Evolutionary conservation across 495 filamentous ascomycete genomes (phyloP), one percentile per base, ranked within the genome.

Genomic region (Aspergillus nanangensis): DNA sequence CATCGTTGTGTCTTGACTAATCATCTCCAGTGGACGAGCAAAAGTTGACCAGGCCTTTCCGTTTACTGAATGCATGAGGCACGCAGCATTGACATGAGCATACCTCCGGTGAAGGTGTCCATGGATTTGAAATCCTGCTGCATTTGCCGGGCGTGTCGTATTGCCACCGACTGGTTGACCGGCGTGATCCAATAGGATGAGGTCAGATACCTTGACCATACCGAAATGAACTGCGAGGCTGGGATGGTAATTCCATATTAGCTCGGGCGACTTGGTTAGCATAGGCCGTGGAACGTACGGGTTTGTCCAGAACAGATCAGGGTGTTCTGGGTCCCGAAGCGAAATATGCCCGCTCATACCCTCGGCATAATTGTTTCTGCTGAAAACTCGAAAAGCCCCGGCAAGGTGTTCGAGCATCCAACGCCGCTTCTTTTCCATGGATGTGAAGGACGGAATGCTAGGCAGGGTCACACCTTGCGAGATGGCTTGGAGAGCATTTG

Each of bases 41-140:
- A 64, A 60, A 8, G 50, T 41, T 8, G 52, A 56, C 48, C 49
- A 66, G 2, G 66, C 57, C 25, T 50, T 50, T 1, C 51, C 60
- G 33, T 57, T 40, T 22, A 50, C 45, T 0, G 59, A 52, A 38
- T 64, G 63, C 3, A 52, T 41, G 41, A 61, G 63, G 35, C 59
- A 63, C 8, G 56, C 60, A 3, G 62, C 63, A 32, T 65, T 50
- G 17, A 66, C 54, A 37, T 63, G 48, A n/a, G 53, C 51, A 10
- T 52, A 31, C 3, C n/a, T 24, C 32, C 41, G 45, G 32, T 66
- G 62, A 1, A 66, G 29, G 11, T 35, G 47, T 1, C 37, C 37
- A 43, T 65, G 80, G 57, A 84, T 84, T 14, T 72, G 60, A 50
- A 79, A 82, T 14, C 77, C 80, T 2, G 80, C 78, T 4, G 73